A percentile compares a stretch with the other conserved stretches of the same genome.
phyloP scores from a whole-genome alignment of 768 basidiomycete genomes.

The Clavulina sp. region DNA sequence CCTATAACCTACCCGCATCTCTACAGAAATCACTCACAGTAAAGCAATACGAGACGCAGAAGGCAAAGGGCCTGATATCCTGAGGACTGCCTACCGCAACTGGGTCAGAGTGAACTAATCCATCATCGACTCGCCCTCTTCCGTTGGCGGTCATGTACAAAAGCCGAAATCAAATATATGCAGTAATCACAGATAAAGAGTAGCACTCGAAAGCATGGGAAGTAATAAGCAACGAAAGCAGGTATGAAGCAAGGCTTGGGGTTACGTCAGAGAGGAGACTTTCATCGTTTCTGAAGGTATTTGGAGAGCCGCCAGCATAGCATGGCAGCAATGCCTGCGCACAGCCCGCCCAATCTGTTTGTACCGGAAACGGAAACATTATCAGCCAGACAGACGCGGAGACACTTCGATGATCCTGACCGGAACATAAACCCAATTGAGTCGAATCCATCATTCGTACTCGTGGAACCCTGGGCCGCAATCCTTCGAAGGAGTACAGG shows the following conservation, averaged over 20 bases:
- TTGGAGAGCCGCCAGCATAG: constrained; percentile 9
- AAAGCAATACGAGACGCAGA: constrained; percentile 2
- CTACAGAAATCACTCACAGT: neutral
- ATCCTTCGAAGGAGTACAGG: too few species aligned
- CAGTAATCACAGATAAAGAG: neutral
- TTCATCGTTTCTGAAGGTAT: neutral
- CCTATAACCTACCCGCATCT: neutral
- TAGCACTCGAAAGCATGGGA: too few species aligned
- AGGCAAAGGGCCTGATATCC: neutral
- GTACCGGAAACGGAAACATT: neutral
- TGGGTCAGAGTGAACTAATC: too few species aligned
- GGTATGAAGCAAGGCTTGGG: neutral
- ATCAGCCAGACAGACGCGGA: neutral
- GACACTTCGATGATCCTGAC: neutral
- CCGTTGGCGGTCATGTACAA: too few species aligned
- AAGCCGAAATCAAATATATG: too few species aligned
- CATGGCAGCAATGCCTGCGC: constrained; percentile 6
- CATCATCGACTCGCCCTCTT: too few species aligned
- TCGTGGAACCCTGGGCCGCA: neutral
- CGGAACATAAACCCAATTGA: constrained; percentile 11
- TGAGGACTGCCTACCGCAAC: neutral
- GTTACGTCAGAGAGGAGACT: too few species aligned
- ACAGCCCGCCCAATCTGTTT: constrained; percentile 8
- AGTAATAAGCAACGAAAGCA: too few species aligned
- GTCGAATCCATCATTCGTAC: constrained; percentile 4